Evolutionary conservation across 176 grass and related monocot genomes (phyloP).

Genomic region (Chloris gayana): DNA sequence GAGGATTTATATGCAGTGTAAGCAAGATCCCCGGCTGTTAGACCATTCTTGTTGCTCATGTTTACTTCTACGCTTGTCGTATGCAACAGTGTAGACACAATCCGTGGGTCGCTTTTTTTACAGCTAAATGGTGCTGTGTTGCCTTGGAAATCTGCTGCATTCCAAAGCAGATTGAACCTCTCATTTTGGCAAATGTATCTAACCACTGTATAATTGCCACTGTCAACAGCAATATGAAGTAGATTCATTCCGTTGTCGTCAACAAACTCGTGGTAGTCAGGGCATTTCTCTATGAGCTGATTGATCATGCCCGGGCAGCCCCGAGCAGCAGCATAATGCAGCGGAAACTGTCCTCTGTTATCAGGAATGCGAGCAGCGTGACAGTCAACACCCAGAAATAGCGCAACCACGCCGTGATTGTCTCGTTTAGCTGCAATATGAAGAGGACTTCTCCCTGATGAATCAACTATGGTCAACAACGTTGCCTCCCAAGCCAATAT

Average conservation of each 20-base stretch:
- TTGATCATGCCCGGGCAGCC: background rate
- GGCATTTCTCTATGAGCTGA: constrained; percentile 12
- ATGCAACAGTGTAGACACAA: constrained; percentile 20
- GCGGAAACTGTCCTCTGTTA: constrained; percentile 1
- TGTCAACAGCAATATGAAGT: constrained; percentile 29
- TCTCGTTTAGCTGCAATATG: no score
- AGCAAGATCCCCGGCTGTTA: constrained; percentile 20
- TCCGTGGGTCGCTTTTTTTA: background rate
- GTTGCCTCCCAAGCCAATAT: no score
- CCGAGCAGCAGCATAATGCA: constrained; percentile 37
- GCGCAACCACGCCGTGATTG: no score
- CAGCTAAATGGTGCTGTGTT: constrained; percentile 52
- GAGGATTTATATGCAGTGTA: background rate
- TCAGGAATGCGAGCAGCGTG: constrained; percentile 9
- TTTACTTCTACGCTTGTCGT: background rate
- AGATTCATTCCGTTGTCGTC: constrained; percentile 40
- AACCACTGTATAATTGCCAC: background rate
- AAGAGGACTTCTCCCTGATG: no score
- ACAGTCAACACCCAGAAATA: no score
- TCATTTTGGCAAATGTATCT: background rate
- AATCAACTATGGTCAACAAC: no score
- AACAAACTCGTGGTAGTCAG: constrained; percentile 15
- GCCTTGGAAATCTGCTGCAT: constrained; percentile 34
- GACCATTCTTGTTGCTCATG: constrained; percentile 27
- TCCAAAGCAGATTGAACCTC: background rate